These are phyloP conservation scores for Bocquillonia castaneifolia DNA, from an alignment of 441 rosid genomes.

Conservation along the genomic window DNA sequence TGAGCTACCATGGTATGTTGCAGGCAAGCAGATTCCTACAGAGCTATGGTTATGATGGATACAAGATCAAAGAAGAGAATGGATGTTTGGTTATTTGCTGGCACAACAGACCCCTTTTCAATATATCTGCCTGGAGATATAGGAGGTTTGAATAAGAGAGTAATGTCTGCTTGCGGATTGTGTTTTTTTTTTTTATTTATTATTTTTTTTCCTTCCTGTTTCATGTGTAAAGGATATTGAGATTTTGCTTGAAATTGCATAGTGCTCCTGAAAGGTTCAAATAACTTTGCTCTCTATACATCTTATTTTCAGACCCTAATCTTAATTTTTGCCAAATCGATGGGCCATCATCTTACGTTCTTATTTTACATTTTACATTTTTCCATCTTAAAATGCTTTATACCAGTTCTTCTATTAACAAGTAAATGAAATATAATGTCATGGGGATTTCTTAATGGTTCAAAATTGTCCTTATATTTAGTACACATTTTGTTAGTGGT, in stretches of 20 bases:
- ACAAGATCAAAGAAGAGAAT: constrained; percentile 75
- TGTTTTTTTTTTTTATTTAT: constrained; percentile 1
- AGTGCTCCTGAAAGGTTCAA: constrained; percentile 19
- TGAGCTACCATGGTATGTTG: constrained; percentile 73
- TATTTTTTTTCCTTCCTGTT: neutral
- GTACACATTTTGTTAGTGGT: too few relatives aligned
- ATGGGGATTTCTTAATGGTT: too few relatives aligned
- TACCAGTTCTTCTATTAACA: too few relatives aligned
- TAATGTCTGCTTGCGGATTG: constrained; percentile 6
- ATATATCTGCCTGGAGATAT: constrained; percentile 82
- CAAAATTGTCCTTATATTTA: too few relatives aligned
- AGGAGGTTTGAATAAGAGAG: constrained; percentile 43
- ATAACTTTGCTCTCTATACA: neutral
- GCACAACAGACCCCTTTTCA: constrained; percentile 71
- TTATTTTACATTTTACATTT: too few relatives aligned
- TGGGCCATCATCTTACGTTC: too few relatives aligned
- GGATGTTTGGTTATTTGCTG: constrained; percentile 74
- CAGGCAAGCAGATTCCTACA: constrained; percentile 70
- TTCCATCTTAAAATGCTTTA: too few relatives aligned
- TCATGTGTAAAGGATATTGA: constrained; percentile 33
- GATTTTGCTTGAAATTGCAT: constrained; percentile 27
- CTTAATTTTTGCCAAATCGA: too few relatives aligned
- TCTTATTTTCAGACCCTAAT: neutral
- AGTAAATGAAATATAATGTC: too few relatives aligned
- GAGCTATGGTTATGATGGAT: constrained; percentile 65